Conservation (phyloP, 169 alveolate species). For the Blepharisma undulans region DNA sequence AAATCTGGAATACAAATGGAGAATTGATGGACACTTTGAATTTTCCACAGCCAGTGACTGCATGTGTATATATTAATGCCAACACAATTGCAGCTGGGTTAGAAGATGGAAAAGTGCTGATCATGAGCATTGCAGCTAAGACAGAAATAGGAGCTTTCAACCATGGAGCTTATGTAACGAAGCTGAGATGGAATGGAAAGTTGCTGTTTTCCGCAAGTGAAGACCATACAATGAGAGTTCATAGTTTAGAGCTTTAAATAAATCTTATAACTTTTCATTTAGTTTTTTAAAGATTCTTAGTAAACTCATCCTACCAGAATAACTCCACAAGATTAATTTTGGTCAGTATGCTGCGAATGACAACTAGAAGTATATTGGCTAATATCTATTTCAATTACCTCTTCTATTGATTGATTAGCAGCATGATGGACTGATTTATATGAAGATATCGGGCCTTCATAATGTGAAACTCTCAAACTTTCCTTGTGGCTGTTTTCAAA, state of each 20-base stretch:
- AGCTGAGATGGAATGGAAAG: too few species aligned
- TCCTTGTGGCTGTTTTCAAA: not conserved
- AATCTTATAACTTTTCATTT: too few species aligned
- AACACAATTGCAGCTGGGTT: conserved; percentile 10
- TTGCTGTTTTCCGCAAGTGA: too few species aligned
- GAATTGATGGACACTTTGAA: conserved; percentile 14
- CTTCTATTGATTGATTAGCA: not conserved
- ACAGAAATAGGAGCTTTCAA: too few species aligned
- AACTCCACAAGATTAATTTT: too few species aligned
- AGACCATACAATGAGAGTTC: too few species aligned
- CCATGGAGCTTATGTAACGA: too few species aligned
- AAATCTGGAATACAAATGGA: conserved; percentile 38
- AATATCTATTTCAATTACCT: not conserved
- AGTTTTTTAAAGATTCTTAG: too few species aligned
- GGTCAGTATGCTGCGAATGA: too few species aligned
- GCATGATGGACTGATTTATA: conserved; percentile 19
- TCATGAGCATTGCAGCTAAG: not conserved
- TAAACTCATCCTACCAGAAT: too few species aligned
- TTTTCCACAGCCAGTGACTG: not conserved
- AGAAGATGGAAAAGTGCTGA: not conserved
- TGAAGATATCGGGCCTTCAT: conserved; percentile 26
- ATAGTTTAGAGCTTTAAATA: too few species aligned
- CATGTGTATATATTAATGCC: not conserved
- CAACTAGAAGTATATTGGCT: not conserved
- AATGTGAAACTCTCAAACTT: not conserved